Conservation (phyloP, 208 protist species). For the Naegleria fowleri region DNA sequence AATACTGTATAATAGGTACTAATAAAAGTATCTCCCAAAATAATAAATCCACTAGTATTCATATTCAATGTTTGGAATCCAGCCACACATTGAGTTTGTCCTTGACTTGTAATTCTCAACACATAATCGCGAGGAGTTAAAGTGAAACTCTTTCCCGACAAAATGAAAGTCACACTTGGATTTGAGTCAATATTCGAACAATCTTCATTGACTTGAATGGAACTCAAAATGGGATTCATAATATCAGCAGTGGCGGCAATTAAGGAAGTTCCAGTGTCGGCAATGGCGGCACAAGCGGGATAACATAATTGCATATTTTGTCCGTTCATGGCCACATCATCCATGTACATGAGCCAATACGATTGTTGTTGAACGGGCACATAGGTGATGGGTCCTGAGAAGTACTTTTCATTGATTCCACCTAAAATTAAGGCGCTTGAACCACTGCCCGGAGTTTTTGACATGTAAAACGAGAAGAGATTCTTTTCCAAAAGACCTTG, state of each 20-base stretch:
- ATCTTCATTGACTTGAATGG: slow-evolving; percentile 50
- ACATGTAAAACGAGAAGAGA: slow-evolving; percentile 73
- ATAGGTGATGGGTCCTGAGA: slow-evolving; percentile 64
- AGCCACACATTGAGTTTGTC: slow-evolving; percentile 51
- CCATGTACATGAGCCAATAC: slow-evolving; percentile 77
- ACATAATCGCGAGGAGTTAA: slow-evolving; percentile 70
- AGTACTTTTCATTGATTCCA: slow-evolving; percentile 63
- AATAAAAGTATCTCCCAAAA: slow-evolving; percentile 23
- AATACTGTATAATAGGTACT: background rate
- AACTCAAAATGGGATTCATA: slow-evolving; percentile 36
- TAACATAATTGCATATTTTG: slow-evolving; percentile 44
- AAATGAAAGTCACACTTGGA: slow-evolving; percentile 59
- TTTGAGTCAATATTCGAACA: slow-evolving; percentile 52
- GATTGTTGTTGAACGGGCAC: slow-evolving; percentile 65
- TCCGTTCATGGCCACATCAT: slow-evolving; percentile 44
- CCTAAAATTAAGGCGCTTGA: slow-evolving; percentile 68
- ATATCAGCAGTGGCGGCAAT: slow-evolving; percentile 65
- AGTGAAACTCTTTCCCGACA: slow-evolving; percentile 59
- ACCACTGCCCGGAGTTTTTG: slow-evolving; percentile 40
- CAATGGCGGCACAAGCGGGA: slow-evolving; percentile 50
- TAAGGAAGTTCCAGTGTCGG: slow-evolving; percentile 87
- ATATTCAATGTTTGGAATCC: slow-evolving; percentile 64
- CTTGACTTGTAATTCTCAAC: slow-evolving; percentile 51
- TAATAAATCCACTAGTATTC: slow-evolving; percentile 22
- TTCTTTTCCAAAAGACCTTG: slow-evolving; percentile 26